A percentile compares a stretch with the other conserved stretches of the same genome.
Conservation (phyloP, 106 monocot species). For the Dioscorea dumetorum region DNA sequence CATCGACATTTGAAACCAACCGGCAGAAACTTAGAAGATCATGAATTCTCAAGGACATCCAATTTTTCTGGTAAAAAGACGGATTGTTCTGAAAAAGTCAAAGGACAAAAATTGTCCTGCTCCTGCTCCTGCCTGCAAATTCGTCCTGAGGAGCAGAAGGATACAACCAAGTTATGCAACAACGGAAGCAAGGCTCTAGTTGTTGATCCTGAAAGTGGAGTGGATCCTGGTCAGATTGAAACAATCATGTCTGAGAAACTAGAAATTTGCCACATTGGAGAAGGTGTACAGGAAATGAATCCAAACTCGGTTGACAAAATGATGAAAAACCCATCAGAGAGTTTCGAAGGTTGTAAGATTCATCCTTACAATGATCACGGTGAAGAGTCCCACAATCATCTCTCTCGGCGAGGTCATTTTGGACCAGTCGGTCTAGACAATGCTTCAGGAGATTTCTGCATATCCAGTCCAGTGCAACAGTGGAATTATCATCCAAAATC, state of each 20-base stretch:
- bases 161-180: neutral
- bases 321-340: slow-evolving; percentile 5
- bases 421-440: slow-evolving; percentile 3
- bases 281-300: neutral
- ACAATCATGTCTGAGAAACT: neutral
- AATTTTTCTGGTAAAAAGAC: slow-evolving; percentile 15
- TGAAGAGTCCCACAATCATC: slow-evolving; percentile 7
- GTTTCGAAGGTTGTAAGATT: slow-evolving; percentile 5
- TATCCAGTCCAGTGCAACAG: slow-evolving; percentile 22
- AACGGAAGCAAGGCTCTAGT: slow-evolving; percentile 4
- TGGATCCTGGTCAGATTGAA: slow-evolving; percentile 4
- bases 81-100: slow-evolving; percentile 7
- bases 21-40: slow-evolving; percentile 1
- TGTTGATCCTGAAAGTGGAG: neutral
- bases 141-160: neutral
- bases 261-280: neutral
- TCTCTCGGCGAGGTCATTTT: slow-evolving; percentile 12
- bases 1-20: slow-evolving; percentile 1
- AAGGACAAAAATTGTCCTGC: neutral
- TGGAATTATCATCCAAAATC: slow-evolving; percentile 20
- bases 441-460: slow-evolving; percentile 22
- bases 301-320: slow-evolving; percentile 1
- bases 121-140: neutral
- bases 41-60: slow-evolving; percentile 17
- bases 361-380: slow-evolving; percentile 1